Evolutionary conservation across 2,329 filamentous ascomycete species (phyloP).

Genomic region (Pyrenophora tritici-repentis): DNA sequence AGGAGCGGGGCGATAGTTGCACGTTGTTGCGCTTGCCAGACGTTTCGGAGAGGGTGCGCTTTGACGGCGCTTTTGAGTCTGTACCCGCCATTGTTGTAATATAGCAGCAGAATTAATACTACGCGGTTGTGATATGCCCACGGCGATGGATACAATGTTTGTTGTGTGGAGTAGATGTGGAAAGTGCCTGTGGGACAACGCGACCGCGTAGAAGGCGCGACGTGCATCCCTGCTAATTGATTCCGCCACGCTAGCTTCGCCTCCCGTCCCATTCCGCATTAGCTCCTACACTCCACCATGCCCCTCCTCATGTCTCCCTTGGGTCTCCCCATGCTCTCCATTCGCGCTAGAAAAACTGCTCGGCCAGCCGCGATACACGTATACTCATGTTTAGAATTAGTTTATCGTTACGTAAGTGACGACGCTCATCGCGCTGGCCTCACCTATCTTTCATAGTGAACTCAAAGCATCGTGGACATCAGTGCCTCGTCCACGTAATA

Average conservation of each 20-base stretch:
- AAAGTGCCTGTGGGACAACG: constrained; percentile 27
- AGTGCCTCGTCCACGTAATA: no score
- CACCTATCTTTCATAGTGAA: no score
- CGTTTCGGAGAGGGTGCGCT: constrained; percentile 54
- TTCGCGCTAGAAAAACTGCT: no score
- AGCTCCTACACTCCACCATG: no score
- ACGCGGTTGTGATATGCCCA: neutral
- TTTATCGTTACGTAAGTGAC: no score
- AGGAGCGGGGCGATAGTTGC: constrained; percentile 53
- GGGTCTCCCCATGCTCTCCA: no score
- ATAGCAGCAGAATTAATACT: neutral
- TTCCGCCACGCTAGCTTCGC: constrained; percentile 17
- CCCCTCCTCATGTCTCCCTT: no score
- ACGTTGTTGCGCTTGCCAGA: constrained; percentile 53
- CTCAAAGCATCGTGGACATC: no score
- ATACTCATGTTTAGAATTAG: no score
- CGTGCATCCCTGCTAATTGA: constrained; percentile 36
- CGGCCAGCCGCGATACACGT: no score
- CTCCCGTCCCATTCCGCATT: neutral
- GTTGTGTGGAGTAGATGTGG: constrained; percentile 22
- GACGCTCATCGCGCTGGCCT: no score
- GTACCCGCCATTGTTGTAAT: constrained; percentile 39
- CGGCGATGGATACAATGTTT: constrained; percentile 12
- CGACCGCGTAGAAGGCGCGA: constrained; percentile 34
- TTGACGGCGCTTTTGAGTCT: constrained; percentile 47